These are phyloP conservation scores for Davidsoniella virescens DNA, from an alignment of 2,329 filamentous ascomycete genomes.

Conservation along the genomic window DNA sequence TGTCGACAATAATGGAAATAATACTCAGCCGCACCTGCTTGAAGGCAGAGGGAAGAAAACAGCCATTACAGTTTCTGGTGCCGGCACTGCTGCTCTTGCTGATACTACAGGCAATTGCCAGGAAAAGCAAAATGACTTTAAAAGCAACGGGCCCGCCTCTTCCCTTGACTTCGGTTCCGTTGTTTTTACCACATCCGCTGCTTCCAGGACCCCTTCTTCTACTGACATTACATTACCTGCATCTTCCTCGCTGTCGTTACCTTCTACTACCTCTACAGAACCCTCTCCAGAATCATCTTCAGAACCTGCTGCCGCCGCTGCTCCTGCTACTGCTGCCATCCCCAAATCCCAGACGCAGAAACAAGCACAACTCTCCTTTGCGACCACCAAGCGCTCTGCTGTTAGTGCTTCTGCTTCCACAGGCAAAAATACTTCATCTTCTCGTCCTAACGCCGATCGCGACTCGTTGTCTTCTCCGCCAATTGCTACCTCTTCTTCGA, in stretches of 20 bases:
- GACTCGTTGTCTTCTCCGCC: neutral
- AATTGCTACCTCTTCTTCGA: constrained; percentile 2
- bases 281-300: neutral
- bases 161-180: neutral
- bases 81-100: neutral
- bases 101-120: neutral
- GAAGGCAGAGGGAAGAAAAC: too few relatives aligned
- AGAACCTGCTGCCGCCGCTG: neutral
- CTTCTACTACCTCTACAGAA: neutral
- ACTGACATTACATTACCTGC: neutral
- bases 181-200: constrained; percentile 3
- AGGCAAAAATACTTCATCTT: neutral
- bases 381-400: constrained; percentile 7
- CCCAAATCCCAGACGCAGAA: neutral
- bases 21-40: too few relatives aligned
- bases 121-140: constrained; percentile 6
- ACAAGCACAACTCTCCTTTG: constrained; percentile 9
- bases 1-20: too few relatives aligned
- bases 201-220: neutral
- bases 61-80: neutral
- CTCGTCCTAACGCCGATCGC: neutral
- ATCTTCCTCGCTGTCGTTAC: neutral
- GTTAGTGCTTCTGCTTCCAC: neutral
- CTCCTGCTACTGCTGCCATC: neutral
- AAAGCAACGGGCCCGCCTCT: constrained; percentile 9